phyloP scores from a whole-genome alignment of 805 yeast species.

The Tetrapisispora phaffii region DNA sequence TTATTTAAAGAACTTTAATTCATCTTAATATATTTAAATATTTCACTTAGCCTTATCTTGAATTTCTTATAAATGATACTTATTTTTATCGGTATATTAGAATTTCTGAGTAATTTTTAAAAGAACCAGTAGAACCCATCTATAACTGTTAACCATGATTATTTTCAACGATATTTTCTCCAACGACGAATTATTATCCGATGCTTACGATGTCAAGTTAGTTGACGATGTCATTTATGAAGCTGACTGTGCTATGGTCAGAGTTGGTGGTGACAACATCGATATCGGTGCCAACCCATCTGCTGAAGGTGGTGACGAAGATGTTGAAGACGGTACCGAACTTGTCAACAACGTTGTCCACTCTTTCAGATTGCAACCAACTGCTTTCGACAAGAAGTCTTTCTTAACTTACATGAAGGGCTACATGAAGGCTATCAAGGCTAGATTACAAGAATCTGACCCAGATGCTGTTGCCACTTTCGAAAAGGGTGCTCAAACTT shows the following conservation, averaged over 20 bases:
- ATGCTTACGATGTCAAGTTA: constrained; percentile 82
- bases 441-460: constrained; percentile 73
- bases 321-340: constrained; percentile 72
- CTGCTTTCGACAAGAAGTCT: constrained; percentile 95
- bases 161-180: constrained; percentile 71
- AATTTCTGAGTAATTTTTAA: neutral
- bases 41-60: neutral
- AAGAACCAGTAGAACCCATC: neutral
- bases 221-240: constrained; percentile 92
- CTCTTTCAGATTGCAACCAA: constrained; percentile 96
- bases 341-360: constrained; percentile 96
- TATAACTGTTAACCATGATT: constrained; percentile 18
- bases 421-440: constrained; percentile 96
- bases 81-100: constrained; percentile 1
- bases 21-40: too few relatives aligned
- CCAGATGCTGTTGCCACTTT: constrained; percentile 83
- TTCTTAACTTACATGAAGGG: constrained; percentile 95
- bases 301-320: constrained; percentile 89
- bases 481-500: constrained; percentile 95
- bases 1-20: neutral
- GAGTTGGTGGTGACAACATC: constrained; percentile 81
- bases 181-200: constrained; percentile 93
- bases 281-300: constrained; percentile 99
- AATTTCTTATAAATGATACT: neutral
- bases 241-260: constrained; percentile 92